Conservation (phyloP, 306 rosid genomes). For the Inga oerstediana region DNA sequence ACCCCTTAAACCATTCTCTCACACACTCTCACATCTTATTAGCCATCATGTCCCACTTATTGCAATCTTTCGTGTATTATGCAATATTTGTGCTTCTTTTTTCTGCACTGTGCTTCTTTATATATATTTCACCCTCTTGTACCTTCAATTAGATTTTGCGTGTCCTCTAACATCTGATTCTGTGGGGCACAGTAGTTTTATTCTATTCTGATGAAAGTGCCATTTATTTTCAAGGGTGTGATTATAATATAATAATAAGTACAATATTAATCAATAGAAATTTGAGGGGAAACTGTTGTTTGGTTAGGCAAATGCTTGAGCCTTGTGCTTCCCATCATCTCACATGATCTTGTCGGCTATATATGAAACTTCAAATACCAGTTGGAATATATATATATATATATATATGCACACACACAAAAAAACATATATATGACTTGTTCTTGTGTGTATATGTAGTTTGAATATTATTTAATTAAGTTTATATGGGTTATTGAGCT, state of each 20-base stretch:
- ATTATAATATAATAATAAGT: not conserved
- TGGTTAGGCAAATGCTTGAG: constrained; percentile 53
- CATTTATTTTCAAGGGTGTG: constrained; percentile 23
- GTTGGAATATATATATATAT: constrained; percentile 10
- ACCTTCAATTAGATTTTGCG: constrained; percentile 51
- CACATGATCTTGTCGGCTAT: constrained; percentile 62
- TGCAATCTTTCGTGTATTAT: constrained; percentile 33
- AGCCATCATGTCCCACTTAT: constrained; percentile 37
- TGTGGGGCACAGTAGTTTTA: constrained; percentile 47
- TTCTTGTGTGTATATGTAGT: not conserved
- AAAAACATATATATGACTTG: too few species aligned
- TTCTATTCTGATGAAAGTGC: constrained; percentile 43
- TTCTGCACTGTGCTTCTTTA: constrained; percentile 24
- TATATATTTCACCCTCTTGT: constrained; percentile 32
- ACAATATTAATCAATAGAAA: not conserved
- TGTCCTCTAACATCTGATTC: constrained; percentile 48
- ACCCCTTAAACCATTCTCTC: constrained; percentile 29
- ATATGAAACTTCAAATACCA: constrained; percentile 42
- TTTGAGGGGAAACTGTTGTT: constrained; percentile 32
- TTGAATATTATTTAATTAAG: not conserved
- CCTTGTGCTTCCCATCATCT: constrained; percentile 55
- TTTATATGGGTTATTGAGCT: constrained; percentile 36
- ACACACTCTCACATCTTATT: constrained; percentile 24
- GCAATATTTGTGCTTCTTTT: constrained; percentile 25
- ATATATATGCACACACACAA: too few species aligned